These are phyloP conservation scores for Arctostaphylos glauca DNA, from an alignment of 148 eudicot species.

Conservation along the genomic window DNA sequence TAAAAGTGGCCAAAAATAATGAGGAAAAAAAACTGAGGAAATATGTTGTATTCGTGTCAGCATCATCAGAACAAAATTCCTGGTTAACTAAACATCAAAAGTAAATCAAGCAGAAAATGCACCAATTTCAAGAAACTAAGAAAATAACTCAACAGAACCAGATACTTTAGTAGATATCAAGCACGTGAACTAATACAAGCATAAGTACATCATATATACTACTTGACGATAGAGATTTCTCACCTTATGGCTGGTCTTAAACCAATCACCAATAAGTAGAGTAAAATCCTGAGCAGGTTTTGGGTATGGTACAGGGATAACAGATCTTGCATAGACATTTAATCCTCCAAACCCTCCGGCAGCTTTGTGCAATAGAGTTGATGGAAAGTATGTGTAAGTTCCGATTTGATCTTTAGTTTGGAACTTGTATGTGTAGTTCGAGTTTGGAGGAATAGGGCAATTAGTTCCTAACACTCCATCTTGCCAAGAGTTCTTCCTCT, in stretches of 20 bases:
- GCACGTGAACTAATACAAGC: not conserved
- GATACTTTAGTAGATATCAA: not conserved
- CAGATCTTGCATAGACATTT: constrained; percentile 67
- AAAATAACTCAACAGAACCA: not conserved
- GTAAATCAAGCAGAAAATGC: not conserved
- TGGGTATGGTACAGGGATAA: constrained; percentile 74
- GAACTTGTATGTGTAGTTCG: constrained; percentile 73
- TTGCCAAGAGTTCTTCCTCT: constrained; percentile 97
- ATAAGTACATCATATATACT: not conserved
- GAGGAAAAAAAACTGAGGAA: not conserved
- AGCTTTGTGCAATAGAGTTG: constrained; percentile 78
- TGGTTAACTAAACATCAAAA: not conserved
- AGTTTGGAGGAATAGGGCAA: constrained; percentile 75
- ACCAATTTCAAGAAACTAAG: not conserved
- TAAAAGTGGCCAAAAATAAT: not conserved
- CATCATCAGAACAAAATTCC: not conserved
- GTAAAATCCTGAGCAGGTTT: constrained; percentile 71
- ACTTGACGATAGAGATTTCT: not conserved
- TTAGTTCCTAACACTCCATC: constrained; percentile 91
- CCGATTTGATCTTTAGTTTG: constrained; percentile 95
- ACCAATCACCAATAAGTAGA: constrained; percentile 84
- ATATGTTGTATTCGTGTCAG: not conserved
- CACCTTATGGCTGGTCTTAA: constrained; percentile 68
- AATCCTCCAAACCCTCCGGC: constrained; percentile 88
- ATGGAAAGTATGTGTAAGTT: constrained; percentile 78